Conservation (phyloP, 208 protist species). For the Trypanosoma mega region DNA sequence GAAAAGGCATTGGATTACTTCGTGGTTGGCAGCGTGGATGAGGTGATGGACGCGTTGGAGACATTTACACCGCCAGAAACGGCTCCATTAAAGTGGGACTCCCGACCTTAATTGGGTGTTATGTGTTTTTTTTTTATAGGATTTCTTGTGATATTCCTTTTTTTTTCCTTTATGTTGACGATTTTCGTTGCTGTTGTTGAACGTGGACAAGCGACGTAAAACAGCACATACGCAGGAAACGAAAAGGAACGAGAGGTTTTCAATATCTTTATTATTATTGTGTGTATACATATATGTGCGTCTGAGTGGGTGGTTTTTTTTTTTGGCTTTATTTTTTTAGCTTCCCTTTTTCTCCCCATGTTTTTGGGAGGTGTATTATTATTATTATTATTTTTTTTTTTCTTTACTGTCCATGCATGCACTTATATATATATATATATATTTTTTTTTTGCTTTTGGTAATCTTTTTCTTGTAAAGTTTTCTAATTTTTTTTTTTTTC, state of each 20-base stretch:
- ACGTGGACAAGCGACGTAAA: too few species aligned
- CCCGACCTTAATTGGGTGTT: slow-evolving; percentile 33
- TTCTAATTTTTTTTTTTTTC: slow-evolving; percentile 7
- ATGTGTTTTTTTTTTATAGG: too few species aligned
- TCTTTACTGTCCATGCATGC: not conserved
- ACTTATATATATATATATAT: slow-evolving; percentile 8
- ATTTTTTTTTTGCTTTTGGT: not conserved
- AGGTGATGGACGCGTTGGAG: slow-evolving; percentile 51
- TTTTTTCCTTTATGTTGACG: too few species aligned
- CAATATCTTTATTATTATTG: not conserved
- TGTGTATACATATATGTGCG: not conserved
- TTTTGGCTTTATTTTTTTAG: slow-evolving; percentile 7
- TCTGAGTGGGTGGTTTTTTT: slow-evolving; percentile 5
- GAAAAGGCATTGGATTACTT: slow-evolving; percentile 32
- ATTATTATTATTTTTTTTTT: slow-evolving; percentile 10
- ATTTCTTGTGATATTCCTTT: too few species aligned
- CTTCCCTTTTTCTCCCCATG: not conserved
- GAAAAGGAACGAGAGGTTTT: slow-evolving; percentile 9
- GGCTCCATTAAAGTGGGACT: slow-evolving; percentile 38
- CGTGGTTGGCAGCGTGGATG: slow-evolving; percentile 46
- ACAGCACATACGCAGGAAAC: too few species aligned
- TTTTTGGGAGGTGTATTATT: slow-evolving; percentile 3
- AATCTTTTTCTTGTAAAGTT: not conserved
- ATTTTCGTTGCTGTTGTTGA: too few species aligned
- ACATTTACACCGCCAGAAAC: slow-evolving; percentile 36